Percentiles rank a stretch among this genome's conserved stretches.
phyloP scores from a whole-genome alignment of 768 basidiomycete species.

The Chalciporus piperatus region DNA sequence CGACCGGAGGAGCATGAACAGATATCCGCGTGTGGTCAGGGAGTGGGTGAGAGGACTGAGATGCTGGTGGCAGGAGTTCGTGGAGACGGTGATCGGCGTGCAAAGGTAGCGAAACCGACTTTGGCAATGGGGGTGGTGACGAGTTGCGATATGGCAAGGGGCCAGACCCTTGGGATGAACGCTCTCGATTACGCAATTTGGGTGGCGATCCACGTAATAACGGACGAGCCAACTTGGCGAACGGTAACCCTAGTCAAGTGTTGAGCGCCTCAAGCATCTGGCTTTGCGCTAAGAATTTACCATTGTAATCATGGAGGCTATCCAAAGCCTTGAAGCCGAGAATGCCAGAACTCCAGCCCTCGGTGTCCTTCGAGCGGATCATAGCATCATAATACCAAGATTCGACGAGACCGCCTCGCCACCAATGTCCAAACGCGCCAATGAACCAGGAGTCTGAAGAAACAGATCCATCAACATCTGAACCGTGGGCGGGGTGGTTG shows the following conservation, averaged over 20 bases:
- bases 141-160: constrained; percentile 51
- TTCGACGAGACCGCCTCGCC: constrained; percentile 78
- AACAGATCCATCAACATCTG: constrained; percentile 43
- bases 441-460: constrained; percentile 84
- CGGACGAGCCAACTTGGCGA: constrained; percentile 47
- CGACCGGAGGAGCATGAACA: constrained; percentile 26
- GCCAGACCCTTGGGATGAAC: constrained; percentile 42
- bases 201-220: constrained; percentile 50
- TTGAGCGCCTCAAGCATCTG: neutral
- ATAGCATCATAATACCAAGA: constrained; percentile 76
- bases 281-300: constrained; percentile 36
- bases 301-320: constrained; percentile 62
- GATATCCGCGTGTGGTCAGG: constrained; percentile 27
- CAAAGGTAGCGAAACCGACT: constrained; percentile 75
- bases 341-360: constrained; percentile 76
- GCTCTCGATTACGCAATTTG: constrained; percentile 55
- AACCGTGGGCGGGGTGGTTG: constrained; percentile 24
- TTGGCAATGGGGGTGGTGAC: constrained; percentile 82
- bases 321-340: constrained; percentile 73
- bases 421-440: constrained; percentile 90
- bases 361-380: constrained; percentile 60
- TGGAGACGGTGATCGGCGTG: constrained; percentile 49
- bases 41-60: constrained; percentile 20
- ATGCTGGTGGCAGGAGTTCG: constrained; percentile 24
- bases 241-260: constrained; percentile 43